Base-by-base conservation (phyloP, 345 rosid species). In the Geranium rotundifolium region DNA sequence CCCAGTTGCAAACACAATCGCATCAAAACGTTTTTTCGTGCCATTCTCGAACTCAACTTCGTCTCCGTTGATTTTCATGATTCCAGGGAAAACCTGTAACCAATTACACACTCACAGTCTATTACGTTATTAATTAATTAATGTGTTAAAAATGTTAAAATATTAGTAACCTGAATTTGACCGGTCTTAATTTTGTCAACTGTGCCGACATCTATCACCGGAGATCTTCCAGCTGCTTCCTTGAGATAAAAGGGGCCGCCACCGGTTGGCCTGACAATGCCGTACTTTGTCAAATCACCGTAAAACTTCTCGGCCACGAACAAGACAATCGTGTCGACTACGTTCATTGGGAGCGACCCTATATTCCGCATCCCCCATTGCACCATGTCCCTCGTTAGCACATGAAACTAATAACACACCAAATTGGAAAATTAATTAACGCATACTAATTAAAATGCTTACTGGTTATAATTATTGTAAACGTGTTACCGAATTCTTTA, bases 301-400 rank as follows among this genome's bases (percentile, higher is more conserved):
- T 41, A 57, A 10, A 6, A 4, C 2, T 66, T 7, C 60, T 19
- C 37, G 5, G 2, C 15, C 7, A 72, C 54, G 29, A 27, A 7
- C 4, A 31, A 13, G 8, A 59, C 15, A 6, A 67, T 0, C 2
- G 4, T 0, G 19, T 72, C 62, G 1, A 59, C 41, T 0, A 46
- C 15, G 0, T 1, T 1, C 19, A 17, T n/a, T 0, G 64, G 0
- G 5, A 66, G 19, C 7, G 31, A 67, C 41, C 58, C 58, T 18
- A 59, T 13, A 16, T 63, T 29, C 23, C 0, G 15, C 72, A 73
- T 69, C 23, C 69, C 57, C 3, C 60, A 1, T 13, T 41, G 56
- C 17, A 73, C 69, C 19, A 66, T 57, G 9, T 46, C 69, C 49
- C 31, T 64, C n/a, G 54, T 57, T 15, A 73, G 64, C 13, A 63